Base-by-base conservation (phyloP, 306 rosid genomes). In the Lathyrus sativus region DNA sequence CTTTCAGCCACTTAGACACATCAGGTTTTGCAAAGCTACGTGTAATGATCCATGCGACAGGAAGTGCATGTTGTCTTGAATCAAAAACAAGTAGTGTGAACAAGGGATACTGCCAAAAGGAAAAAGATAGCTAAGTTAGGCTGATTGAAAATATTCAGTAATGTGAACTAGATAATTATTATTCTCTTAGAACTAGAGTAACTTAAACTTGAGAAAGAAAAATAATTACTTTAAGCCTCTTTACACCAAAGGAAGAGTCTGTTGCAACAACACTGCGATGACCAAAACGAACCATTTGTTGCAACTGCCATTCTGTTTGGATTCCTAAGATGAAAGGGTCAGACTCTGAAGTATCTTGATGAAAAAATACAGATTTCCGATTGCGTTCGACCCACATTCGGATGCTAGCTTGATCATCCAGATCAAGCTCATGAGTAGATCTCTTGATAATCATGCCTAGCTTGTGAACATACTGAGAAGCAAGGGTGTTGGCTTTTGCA, bases 241-340 rank as follows among this genome's bases (percentile, higher is more conserved):
- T 90, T 15, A 90, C 88, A 39, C 97, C 97, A 72, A 90, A 93
- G 8, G 97, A 86, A 58, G 97, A 90, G 82, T 90, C 98, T 29
- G 81, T 82, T 38, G 97, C 98, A 72, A 93, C 81, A 61, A 90
- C 85, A 81, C 84, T 86, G 33, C 80, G 83, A 74, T 93, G 97
- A 72, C 98, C 96, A 81, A 93, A 93, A 35, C 96, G 91, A 57
- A 90, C 78, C 96, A 93, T 88, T 72, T 93, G 96, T 56, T 93
- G 97, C 65, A 90, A 78, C 79, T 93, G 98, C 98, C 98, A 93
- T 70, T 90, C 96, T n/a, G 97, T 90, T 78, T 93, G 98, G 81
- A 93, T 85, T 37, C 98, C 98, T 77, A 88, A 77, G 85, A 93
- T 81, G 79, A 93, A 93, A 54, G 91, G 74, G 78, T 85, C 91